Evolutionary conservation across 2,329 filamentous ascomycete species (phyloP).

Genomic region (Paecilomyces variotii): DNA sequence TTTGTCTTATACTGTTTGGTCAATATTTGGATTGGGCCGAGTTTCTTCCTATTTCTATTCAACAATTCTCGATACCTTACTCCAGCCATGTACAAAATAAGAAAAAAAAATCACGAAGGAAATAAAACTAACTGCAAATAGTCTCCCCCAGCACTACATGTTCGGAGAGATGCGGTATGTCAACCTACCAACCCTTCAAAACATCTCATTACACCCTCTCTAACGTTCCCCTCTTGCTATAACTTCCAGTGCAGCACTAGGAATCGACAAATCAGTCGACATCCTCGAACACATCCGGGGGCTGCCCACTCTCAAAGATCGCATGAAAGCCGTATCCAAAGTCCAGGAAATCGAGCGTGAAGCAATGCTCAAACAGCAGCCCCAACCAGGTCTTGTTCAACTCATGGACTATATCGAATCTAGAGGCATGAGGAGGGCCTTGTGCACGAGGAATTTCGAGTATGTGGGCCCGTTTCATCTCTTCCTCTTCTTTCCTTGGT

Average conservation of each 20-base stretch:
- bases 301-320: conserved; percentile 53
- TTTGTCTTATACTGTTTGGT: neutral
- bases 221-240: neutral
- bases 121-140: conserved; percentile 29
- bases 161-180: conserved; percentile 71
- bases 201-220: neutral
- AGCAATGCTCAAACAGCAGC: conserved; percentile 71
- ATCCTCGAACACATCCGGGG: conserved; percentile 83
- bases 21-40: neutral
- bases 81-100: neutral
- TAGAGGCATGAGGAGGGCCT: conserved; percentile 62
- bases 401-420: conserved; percentile 77
- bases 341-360: conserved; percentile 71
- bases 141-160: conserved; percentile 92
- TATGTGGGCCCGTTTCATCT: conserved; percentile 21
- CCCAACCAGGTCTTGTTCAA: conserved; percentile 68
- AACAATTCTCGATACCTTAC: neutral
- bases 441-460: conserved; percentile 94
- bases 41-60: neutral
- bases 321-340: conserved; percentile 59
- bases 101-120: neutral
- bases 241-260: conserved; percentile 47
- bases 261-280: conserved; percentile 64
- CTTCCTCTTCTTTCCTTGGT: neutral
- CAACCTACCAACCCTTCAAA: neutral